phyloP scores from a whole-genome alignment of 371 early-diverging fungal species.

The Racocetra persica region DNA sequence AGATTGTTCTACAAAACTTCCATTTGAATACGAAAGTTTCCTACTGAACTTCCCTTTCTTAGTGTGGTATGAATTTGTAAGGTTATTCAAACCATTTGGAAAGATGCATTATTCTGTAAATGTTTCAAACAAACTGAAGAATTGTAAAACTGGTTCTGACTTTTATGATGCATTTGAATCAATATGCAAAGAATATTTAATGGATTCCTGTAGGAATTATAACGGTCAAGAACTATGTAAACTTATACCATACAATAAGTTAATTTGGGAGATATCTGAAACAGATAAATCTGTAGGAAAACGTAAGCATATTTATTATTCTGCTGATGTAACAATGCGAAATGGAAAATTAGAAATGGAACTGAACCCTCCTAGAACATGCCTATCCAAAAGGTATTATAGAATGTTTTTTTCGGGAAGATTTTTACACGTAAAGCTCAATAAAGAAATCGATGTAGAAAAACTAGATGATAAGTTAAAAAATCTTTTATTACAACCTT shows the following conservation, averaged over 20 bases:
- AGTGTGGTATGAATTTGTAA: not conserved
- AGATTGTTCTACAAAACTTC: not conserved
- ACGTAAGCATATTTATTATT: not conserved
- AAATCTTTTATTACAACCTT: conserved; percentile 42
- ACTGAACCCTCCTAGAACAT: conserved; percentile 37
- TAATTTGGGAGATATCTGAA: not conserved
- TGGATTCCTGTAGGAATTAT: not conserved
- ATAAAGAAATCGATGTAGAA: not conserved
- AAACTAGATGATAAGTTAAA: conserved; percentile 21
- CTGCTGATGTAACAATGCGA: not conserved
- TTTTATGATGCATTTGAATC: not conserved
- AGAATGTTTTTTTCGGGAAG: conserved; percentile 45
- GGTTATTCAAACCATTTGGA: conserved; percentile 15
- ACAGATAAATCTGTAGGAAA: not conserved
- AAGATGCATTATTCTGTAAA: not conserved
- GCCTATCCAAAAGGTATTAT: conserved; percentile 43
- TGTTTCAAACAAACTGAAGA: not conserved
- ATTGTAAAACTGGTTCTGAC: not conserved
- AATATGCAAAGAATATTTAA: not conserved
- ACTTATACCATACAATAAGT: not conserved
- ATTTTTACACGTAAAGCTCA: conserved; percentile 43
- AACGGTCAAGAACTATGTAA: not conserved
- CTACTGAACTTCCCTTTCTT: not conserved
- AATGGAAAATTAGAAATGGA: not conserved
- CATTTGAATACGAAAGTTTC: not conserved